Evolutionary conservation across 2,329 filamentous ascomycete species (phyloP).

Genomic region (Polychaeton citri): DNA sequence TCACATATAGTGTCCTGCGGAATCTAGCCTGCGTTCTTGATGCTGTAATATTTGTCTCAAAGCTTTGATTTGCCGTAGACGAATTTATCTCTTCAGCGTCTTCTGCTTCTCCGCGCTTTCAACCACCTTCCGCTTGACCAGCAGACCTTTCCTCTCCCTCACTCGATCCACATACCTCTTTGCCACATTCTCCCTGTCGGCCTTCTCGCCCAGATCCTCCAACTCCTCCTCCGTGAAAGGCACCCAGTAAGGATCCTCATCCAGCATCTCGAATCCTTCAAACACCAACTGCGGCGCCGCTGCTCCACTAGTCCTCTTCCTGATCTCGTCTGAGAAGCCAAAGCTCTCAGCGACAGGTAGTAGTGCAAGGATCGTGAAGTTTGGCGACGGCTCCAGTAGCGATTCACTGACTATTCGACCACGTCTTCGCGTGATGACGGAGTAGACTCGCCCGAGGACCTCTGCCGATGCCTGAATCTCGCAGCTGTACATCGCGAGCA

Average conservation of each 20-base stretch:
- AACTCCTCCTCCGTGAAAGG: constrained; percentile 92
- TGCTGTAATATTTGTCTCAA: no score
- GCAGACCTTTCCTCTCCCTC: constrained; percentile 70
- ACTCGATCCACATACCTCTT: constrained; percentile 93
- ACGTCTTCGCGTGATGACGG: constrained; percentile 87
- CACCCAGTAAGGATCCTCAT: constrained; percentile 96
- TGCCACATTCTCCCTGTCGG: constrained; percentile 88
- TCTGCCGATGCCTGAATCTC: constrained; percentile 94
- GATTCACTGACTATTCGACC: constrained; percentile 80
- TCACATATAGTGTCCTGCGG: no score
- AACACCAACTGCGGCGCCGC: constrained; percentile 91
- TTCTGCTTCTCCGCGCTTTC: constrained; percentile 89
- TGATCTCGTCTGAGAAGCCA: constrained; percentile 91
- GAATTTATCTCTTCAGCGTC: constrained; percentile 50
- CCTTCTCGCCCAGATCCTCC: constrained; percentile 88
- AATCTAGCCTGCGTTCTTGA: no score
- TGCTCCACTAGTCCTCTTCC: constrained; percentile 80
- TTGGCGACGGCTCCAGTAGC: constrained; percentile 89
- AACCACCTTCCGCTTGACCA: constrained; percentile 58
- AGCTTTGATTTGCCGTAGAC: no score
- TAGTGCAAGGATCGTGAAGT: constrained; percentile 82
- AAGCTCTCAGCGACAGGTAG: constrained; percentile 91
- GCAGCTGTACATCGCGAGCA: constrained; percentile 95
- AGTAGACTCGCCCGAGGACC: constrained; percentile 89
- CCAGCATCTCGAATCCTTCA: constrained; percentile 78